These are phyloP conservation scores for Sporothrix mexicana DNA, from an alignment of 2,329 filamentous ascomycete species.

Conservation along the genomic window DNA sequence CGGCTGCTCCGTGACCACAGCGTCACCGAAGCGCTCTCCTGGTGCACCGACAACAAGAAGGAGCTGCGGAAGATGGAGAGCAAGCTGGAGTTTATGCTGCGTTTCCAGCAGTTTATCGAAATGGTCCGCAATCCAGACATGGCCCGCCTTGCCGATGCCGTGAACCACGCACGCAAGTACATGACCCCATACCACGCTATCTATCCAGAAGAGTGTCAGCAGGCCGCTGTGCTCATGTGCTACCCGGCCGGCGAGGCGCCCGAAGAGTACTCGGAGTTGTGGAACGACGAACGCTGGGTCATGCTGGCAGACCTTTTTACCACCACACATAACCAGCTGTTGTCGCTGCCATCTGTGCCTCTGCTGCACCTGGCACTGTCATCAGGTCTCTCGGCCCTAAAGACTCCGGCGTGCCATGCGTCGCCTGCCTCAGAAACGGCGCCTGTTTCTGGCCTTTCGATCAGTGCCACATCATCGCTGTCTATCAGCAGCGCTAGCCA, in stretches of 20 bases:
- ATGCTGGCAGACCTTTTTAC: slow-evolving; percentile 81
- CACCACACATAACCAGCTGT: slow-evolving; percentile 82
- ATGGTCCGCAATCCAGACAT: slow-evolving; percentile 72
- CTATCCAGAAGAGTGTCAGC: slow-evolving; percentile 70
- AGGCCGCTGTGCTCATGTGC: slow-evolving; percentile 81
- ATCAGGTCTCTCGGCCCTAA: slow-evolving; percentile 90
- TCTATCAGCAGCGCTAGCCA: background rate
- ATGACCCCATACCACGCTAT: slow-evolving; percentile 72
- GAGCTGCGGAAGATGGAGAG: slow-evolving; percentile 88
- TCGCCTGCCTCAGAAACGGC: slow-evolving; percentile 39
- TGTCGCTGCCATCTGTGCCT: slow-evolving; percentile 80
- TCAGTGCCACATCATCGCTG: background rate
- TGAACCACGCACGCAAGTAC: slow-evolving; percentile 81
- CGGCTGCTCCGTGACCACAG: slow-evolving; percentile 69
- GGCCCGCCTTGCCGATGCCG: slow-evolving; percentile 74
- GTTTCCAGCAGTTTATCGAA: slow-evolving; percentile 94
- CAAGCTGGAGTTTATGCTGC: slow-evolving; percentile 89
- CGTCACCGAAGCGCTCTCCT: slow-evolving; percentile 79
- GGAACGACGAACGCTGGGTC: slow-evolving; percentile 74
- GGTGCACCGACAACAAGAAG: slow-evolving; percentile 94
- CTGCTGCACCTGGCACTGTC: slow-evolving; percentile 89
- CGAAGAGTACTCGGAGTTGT: slow-evolving; percentile 63
- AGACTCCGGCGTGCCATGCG: slow-evolving; percentile 91
- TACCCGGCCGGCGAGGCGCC: slow-evolving; percentile 64
- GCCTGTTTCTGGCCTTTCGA: background rate